Evolutionary conservation across 2,329 filamentous ascomycete species (phyloP), one percentile per base, ranked within the genome.

Genomic region (Epichloe coenophiala): DNA sequence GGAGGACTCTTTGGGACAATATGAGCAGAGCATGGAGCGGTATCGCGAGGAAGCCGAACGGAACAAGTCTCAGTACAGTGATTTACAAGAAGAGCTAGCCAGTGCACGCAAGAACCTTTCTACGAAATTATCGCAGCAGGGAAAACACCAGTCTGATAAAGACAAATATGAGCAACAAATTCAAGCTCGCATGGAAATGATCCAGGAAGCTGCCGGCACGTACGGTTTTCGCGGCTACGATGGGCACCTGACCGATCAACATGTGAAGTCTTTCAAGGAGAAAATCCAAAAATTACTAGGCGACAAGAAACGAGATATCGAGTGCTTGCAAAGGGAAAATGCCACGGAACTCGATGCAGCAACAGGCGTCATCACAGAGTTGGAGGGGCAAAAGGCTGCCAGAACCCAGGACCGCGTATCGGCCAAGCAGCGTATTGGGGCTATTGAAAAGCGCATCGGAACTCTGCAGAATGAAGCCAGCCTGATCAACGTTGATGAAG

Each of bases 191-290:
- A 76, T 84, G 59, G 74, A 77, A 9, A 77, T 95, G 64, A 81
- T 96, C 50, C 88, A 83, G 56, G 83, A 90, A 51, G 81, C 87
- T 38, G 88, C 91, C 15, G 75, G 80, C 44, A 75, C 74, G 27
- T 86, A 95, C 65, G 82, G 80, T 52, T 86, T 98, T 55, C 83
- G 88, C 36, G 90, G 90, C 0, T 95, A 86, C 60, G 88, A 95
- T 55, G 79, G 83, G 19, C 81, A 89, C 12, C 69, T 95, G 43
- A 81, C 83, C 35, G 85, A 95, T 49, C 72, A 72, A 31, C 80
- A 87, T 50, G 82, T 95, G 38, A 73, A 77, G 39, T 76, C 83
- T 2, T 97, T 97, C 63, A 82, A 88, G 64, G 81, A 84, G 5
- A 83, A 82, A 56, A 79, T 97, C 45, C 77, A 83, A 43, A 90